phyloP scores from a whole-genome alignment of 441 rosid species.

The Gossypium aridum region DNA sequence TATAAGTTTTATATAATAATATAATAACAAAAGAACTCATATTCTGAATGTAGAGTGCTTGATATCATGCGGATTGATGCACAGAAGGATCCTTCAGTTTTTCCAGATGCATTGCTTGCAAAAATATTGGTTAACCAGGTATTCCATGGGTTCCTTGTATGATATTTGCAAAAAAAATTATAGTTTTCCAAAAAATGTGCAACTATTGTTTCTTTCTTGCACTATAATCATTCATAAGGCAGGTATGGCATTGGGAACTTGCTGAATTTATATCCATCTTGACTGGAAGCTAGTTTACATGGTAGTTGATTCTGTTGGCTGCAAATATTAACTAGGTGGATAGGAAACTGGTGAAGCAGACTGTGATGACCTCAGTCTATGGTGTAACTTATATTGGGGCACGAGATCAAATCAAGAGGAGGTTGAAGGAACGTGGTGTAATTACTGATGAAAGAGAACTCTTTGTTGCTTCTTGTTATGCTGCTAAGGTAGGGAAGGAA shows the following conservation, averaged over 20 bases:
- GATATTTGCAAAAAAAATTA: constrained; percentile 14
- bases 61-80: constrained; percentile 75
- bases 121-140: constrained; percentile 65
- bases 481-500: constrained; percentile 71
- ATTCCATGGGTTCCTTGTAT: constrained; percentile 13
- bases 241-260: not conserved
- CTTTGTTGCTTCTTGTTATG: constrained; percentile 79
- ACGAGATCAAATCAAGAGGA: constrained; percentile 84
- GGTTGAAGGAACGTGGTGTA: constrained; percentile 81
- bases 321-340: constrained; percentile 60
- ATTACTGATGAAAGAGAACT: constrained; percentile 45
- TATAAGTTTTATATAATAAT: constrained; percentile 6
- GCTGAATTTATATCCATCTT: not conserved
- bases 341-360: constrained; percentile 97
- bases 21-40: constrained; percentile 1
- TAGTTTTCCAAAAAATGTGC: not conserved
- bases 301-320: constrained; percentile 21
- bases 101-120: constrained; percentile 67
- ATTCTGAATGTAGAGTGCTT: constrained; percentile 58
- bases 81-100: constrained; percentile 55
- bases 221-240: not conserved
- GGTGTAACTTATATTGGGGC: constrained; percentile 95
- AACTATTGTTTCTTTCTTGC: not conserved
- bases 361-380: constrained; percentile 97
- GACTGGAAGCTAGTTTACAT: not conserved